Percentiles rank a stretch among this genome's conserved stretches.
Evolutionary conservation across 2,329 filamentous ascomycete genomes (phyloP).

Genomic region (Nigrospora oryzae): DNA sequence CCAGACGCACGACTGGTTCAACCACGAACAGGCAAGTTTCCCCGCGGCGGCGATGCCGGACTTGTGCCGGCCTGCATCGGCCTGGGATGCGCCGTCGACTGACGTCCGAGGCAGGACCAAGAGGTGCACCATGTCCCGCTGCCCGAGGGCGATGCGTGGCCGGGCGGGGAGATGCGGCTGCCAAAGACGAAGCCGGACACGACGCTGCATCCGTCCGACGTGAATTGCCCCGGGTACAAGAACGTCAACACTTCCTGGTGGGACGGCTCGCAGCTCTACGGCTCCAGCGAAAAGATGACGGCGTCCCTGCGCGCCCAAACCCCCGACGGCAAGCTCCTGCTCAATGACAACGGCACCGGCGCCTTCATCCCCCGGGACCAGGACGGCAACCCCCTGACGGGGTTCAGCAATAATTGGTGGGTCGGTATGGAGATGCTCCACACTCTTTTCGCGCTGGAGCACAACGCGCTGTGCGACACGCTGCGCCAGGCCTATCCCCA

Average conservation of each 20-base stretch:
- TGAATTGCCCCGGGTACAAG: constrained; percentile 27
- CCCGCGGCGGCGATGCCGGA: background rate
- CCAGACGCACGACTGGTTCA: constrained; percentile 34
- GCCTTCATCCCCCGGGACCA: constrained; percentile 29
- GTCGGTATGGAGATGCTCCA: constrained; percentile 35
- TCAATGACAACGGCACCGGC: constrained; percentile 21
- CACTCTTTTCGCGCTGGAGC: constrained; percentile 35
- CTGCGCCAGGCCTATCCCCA: constrained; percentile 24
- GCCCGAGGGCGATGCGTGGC: constrained; percentile 24
- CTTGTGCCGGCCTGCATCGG: background rate
- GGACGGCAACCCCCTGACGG: constrained; percentile 27
- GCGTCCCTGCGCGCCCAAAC: constrained; percentile 21
- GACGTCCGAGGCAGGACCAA: constrained; percentile 11
- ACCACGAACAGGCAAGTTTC: constrained; percentile 15
- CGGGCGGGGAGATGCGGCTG: constrained; percentile 24
- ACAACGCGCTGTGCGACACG: constrained; percentile 33
- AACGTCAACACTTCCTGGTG: constrained; percentile 36
- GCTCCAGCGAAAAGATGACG: constrained; percentile 28
- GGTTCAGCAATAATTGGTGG: constrained; percentile 37
- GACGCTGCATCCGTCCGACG: constrained; percentile 24
- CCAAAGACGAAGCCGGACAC: constrained; percentile 24
- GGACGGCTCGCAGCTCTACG: constrained; percentile 38
- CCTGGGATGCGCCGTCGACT: background rate
- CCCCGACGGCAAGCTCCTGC: constrained; percentile 28
- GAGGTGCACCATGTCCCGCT: constrained; percentile 24